A percentile compares a stretch with the other conserved stretches of the same genome.
phyloP scores from a whole-genome alignment of 2,329 filamentous ascomycete genomes.

The Monilinia polystroma region DNA sequence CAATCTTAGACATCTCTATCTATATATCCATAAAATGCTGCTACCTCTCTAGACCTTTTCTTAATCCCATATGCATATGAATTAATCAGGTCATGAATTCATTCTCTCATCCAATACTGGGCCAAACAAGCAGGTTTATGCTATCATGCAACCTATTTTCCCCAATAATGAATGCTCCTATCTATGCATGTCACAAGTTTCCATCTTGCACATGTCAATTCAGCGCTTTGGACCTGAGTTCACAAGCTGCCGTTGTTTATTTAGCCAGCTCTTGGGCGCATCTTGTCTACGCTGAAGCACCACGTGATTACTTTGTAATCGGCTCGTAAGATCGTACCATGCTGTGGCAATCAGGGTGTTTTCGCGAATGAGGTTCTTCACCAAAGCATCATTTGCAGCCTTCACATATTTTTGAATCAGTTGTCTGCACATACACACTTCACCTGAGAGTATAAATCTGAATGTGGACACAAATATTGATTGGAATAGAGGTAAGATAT shows the following conservation, averaged over 20 bases:
- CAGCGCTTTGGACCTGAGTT: conserved; percentile 44
- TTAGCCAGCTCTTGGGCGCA: conserved; percentile 77
- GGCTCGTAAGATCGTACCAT: conserved; percentile 78
- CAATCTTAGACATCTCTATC: conserved; percentile 23
- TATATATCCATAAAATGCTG: conserved; percentile 23
- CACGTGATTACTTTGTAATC: conserved; percentile 80
- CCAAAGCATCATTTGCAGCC: conserved; percentile 37
- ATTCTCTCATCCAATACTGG: conserved; percentile 10
- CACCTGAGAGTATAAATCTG: conserved; percentile 17
- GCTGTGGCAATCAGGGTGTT: conserved; percentile 77
- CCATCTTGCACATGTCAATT: neutral
- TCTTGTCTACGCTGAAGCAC: conserved; percentile 73
- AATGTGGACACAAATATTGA: conserved; percentile 14
- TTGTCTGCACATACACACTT: conserved; percentile 24
- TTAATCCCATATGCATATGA: conserved; percentile 1
- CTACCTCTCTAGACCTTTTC: neutral
- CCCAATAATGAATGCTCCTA: neutral
- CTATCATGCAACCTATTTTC: neutral
- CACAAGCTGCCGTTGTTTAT: conserved; percentile 74
- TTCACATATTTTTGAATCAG: conserved; percentile 28
- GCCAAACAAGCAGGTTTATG: conserved; percentile 17
- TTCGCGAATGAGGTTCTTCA: conserved; percentile 68
- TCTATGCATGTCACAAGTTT: neutral
- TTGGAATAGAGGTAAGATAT: conserved; percentile 17
- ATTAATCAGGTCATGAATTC: conserved; percentile 19